These are phyloP conservation scores for Malassezia nana DNA, from an alignment of 1,284 basidiomycete genomes.

Conservation along the genomic window DNA sequence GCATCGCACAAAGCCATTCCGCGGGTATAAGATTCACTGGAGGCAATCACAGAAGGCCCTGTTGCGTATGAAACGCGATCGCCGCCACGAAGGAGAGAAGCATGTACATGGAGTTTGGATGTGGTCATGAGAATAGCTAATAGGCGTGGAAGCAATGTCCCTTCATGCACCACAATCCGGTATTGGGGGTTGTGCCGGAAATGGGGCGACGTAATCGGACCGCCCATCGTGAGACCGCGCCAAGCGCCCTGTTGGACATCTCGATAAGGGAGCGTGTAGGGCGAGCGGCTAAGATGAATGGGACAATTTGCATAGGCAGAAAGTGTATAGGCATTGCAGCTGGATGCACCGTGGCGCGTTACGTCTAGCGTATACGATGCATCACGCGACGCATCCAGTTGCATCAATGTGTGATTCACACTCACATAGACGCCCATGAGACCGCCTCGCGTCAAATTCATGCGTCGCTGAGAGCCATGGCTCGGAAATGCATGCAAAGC, in stretches of 20 bases:
- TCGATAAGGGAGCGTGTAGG: conserved; percentile 19
- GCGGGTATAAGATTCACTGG: conserved; percentile 7
- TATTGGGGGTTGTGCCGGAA: conserved; percentile 89
- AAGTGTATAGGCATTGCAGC: conserved; percentile 52
- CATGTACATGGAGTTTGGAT: background rate
- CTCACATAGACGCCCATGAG: conserved; percentile 61
- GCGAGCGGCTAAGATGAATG: conserved; percentile 20
- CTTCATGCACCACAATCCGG: conserved; percentile 51
- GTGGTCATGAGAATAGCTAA: conserved; percentile 2
- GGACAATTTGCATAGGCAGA: conserved; percentile 52
- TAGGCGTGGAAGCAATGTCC: conserved; percentile 1
- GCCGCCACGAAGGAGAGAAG: background rate
- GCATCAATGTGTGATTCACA: conserved; percentile 63
- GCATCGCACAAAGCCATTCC: conserved; percentile 10
- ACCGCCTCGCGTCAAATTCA: conserved; percentile 2
- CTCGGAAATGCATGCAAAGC: conserved; percentile 15
- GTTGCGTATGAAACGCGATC: conserved; percentile 1
- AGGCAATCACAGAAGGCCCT: background rate
- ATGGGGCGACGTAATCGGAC: conserved; percentile 65
- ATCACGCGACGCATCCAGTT: conserved; percentile 13
- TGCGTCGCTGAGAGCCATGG: background rate
- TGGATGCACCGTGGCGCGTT: conserved; percentile 31
- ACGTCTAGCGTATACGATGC: conserved; percentile 29
- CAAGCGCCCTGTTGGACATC: conserved; percentile 49
- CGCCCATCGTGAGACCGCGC: conserved; percentile 66